Conservation (phyloP, 2,329 filamentous ascomycete genomes). For the Didymellaceae sp. region DNA sequence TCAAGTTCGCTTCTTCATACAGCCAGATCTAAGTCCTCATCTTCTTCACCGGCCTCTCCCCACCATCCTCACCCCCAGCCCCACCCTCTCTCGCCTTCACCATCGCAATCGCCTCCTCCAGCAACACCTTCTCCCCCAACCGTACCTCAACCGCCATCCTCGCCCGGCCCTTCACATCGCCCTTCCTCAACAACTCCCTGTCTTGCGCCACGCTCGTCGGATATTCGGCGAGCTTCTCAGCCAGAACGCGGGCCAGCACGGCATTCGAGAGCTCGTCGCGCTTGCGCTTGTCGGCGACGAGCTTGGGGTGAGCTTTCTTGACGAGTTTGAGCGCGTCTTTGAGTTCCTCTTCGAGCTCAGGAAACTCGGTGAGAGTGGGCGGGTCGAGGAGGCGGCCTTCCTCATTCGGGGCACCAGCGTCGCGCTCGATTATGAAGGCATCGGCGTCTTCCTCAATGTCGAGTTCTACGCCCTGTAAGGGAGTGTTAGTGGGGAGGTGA, state of each 20-base stretch:
- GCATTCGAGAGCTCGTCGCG: conserved; percentile 18
- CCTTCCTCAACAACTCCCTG: conserved; percentile 14
- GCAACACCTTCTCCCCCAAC: conserved; percentile 27
- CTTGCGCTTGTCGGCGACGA: conserved; percentile 21
- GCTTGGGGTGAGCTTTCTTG: conserved; percentile 18
- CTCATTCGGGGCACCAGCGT: conserved; percentile 29
- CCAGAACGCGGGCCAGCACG: conserved; percentile 16
- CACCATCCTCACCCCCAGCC: background rate
- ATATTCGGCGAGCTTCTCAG: conserved; percentile 23
- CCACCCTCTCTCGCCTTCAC: background rate
- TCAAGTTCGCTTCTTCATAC: too few relatives aligned
- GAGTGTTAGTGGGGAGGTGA: background rate
- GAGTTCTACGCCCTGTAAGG: conserved; percentile 7
- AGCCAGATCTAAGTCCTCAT: conserved; percentile 2
- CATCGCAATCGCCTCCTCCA: conserved; percentile 23
- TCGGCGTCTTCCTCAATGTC: conserved; percentile 25
- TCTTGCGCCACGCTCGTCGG: conserved; percentile 23
- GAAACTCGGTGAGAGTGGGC: conserved; percentile 19
- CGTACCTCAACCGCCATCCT: conserved; percentile 31
- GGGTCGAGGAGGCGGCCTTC: conserved; percentile 23
- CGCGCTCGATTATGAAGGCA: conserved; percentile 30
- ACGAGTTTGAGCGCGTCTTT: conserved; percentile 22
- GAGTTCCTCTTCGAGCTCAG: conserved; percentile 29
- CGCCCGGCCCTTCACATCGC: conserved; percentile 17
- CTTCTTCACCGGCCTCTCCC: conserved; percentile 9